Base-by-base conservation (phyloP, 495 filamentous ascomycete species). In the Lophiostoma macrostomum region DNA sequence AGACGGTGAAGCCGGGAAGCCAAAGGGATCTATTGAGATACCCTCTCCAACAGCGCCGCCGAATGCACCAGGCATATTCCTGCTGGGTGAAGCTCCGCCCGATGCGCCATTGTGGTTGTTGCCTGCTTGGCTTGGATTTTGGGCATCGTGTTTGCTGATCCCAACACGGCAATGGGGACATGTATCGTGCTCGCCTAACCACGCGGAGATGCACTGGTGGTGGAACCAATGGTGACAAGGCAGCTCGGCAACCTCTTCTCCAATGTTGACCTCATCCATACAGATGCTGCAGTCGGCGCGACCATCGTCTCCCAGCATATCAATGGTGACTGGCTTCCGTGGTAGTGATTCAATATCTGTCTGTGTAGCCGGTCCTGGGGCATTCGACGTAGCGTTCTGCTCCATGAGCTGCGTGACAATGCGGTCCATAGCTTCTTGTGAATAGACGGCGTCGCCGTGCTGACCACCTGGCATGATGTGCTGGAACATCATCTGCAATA, bases 151-250 rank as follows among this genome's bases (percentile, higher is more conserved):
- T 32, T 58, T 50, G 16, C 38, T 54, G 54, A 96, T 91, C 28
- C 87, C 75, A 59, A 83, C 79, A 30, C 90, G 78, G 65, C 90
- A 96, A 50, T 93, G 87, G 3, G 90, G 90, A 63, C 90, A 96
- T 1, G 90, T 95, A 55, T 95, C 86, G 64, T 95, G 89, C 65
- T 93, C 85, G 61, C 77, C 80, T 25, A 96, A 69, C 90, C 90
- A 96, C 42, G 84, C 73, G 22, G 76, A 74, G 31, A 91, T 83
- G 60, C 90, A 95, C 12, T 77, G 71, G 40, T 77, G 82, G 64
- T 95, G 89, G 67, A 95, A 98, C 87, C 88, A 95, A 63, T 98
- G 93, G 2, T 76, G 83, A 71, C 93, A 98, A 1, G 91, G 91
- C 23, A 98, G 69, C 20, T 85, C 76, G 0, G 84, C 81, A 5